Base-by-base conservation (phyloP, 257 asterid genomes). In the Solanum dulcamara region DNA sequence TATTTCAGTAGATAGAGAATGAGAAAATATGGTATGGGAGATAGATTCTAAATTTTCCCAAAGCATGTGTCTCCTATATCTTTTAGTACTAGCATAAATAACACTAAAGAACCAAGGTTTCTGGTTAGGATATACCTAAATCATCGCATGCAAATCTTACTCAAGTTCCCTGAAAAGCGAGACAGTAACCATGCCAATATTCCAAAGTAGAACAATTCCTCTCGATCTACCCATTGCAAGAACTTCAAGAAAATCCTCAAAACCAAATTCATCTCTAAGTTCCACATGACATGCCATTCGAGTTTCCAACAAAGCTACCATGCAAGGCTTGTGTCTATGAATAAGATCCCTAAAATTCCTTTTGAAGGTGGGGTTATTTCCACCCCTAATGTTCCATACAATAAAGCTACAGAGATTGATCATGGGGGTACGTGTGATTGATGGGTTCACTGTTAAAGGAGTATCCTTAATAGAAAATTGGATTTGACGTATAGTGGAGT, bases 401-500 rank as follows among this genome's bases (percentile, higher is more conserved):
- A 53, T 4, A 18, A 53, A 53, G 7, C 60, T 53, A 53, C 10
- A 6, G 60, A 11, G 11, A 53, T 53, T 53, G 22, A 53, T 53
- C 24, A 53, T 53, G 18, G 26, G 26, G 2, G 10, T 6, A 4
- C 18, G 18, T 1, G 4, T 53, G 24, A 4, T 7, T 18, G 24
- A 7, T 3, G 60, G 24, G 7, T 7, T 53, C 24, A 53, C 2
- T n/a, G 18, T 6, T 3, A 53, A 3, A 12, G 24, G 26, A 7
- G 18, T 0, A 4, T 53, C 60, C 24, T 3, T 10, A 0, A 22
- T 0, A 1, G 1, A 28, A 10, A 55, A 9, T 40, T 7, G 10
- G 4, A 1, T 40, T 1, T 7, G 10, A 6, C 10, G 14, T 10
- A 55, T 0, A 7, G 28, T 55, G 6, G 28, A 2, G 14, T 22